A percentile compares a stretch with the other conserved stretches of the same genome.
Evolutionary conservation across 768 basidiomycete species (phyloP).

Genomic region (Mrakia blollopis): DNA sequence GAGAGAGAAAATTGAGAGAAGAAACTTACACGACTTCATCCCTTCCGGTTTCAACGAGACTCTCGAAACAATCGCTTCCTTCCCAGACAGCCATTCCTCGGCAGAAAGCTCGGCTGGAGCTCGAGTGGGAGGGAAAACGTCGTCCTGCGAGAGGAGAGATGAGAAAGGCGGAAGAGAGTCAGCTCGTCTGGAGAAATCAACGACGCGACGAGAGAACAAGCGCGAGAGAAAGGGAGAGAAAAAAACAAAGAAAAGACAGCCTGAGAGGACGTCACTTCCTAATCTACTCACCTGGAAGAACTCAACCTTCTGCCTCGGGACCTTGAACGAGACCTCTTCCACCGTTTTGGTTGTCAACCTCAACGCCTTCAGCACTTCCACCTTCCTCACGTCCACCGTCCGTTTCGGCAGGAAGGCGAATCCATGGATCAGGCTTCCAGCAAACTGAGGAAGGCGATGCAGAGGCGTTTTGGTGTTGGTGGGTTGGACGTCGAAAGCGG

Average conservation of each 20-base stretch:
- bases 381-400: conserved; percentile 42
- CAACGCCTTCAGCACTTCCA: conserved; percentile 42
- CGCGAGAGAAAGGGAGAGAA: too few relatives aligned
- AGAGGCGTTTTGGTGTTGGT: conserved; percentile 32
- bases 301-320: conserved; percentile 42
- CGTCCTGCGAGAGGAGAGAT: conserved; percentile 38
- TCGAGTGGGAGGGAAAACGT: conserved; percentile 43
- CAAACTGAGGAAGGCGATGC: conserved; percentile 43
- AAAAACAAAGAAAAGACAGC: too few relatives aligned
- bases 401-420: conserved; percentile 42
- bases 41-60: conserved; percentile 41
- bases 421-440: conserved; percentile 41
- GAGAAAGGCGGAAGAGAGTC: background rate
- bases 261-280: too few relatives aligned
- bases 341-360: conserved; percentile 42
- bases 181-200: too few relatives aligned
- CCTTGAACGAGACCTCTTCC: conserved; percentile 42
- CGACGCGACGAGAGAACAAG: too few relatives aligned
- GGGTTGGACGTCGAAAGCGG: conserved; percentile 42
- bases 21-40: conserved; percentile 41
- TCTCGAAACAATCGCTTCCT: conserved; percentile 25
- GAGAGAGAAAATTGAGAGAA: background rate
- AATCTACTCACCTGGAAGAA: conserved; percentile 35
- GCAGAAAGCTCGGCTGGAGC: conserved; percentile 36
- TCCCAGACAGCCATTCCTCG: conserved; percentile 40